Evolutionary conservation across 495 filamentous ascomycete genomes (phyloP).

Genomic region (Penicillium roqueforti): DNA sequence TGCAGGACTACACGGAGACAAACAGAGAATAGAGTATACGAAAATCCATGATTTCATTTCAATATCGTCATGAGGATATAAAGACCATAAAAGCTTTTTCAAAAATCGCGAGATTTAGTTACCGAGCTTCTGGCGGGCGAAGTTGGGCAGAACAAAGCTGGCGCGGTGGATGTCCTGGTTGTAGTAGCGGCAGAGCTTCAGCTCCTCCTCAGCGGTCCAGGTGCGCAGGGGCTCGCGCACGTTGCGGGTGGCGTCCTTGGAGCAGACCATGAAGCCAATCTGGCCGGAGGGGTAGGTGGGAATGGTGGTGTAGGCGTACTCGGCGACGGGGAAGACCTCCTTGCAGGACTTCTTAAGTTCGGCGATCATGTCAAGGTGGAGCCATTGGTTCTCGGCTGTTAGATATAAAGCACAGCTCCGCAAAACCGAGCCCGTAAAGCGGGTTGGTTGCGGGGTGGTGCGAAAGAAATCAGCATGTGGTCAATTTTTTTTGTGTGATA

Average conservation of each 20-base stretch:
- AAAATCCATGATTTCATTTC: conserved; percentile 13
- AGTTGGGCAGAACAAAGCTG: conserved; percentile 87
- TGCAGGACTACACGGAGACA: not conserved
- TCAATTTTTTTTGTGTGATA: not conserved
- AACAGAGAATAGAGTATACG: not conserved
- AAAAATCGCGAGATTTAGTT: conserved; percentile 22
- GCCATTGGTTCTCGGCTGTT: conserved; percentile 97
- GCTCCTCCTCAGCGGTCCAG: conserved; percentile 84
- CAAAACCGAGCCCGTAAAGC: conserved; percentile 35
- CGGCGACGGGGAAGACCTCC: conserved; percentile 94
- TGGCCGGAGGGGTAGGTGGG: conserved; percentile 98
- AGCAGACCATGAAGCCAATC: conserved; percentile 99
- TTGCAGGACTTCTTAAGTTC: conserved; percentile 93
- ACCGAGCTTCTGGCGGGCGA: conserved; percentile 72
- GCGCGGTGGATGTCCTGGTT: conserved; percentile 93
- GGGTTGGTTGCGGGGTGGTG: conserved; percentile 36
- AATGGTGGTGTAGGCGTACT: conserved; percentile 99
- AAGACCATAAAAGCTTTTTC: conserved; percentile 10
- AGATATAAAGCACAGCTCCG: conserved; percentile 24
- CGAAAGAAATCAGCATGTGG: conserved; percentile 28
- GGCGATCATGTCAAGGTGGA: conserved; percentile 86
- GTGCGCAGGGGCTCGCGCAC: conserved; percentile 75
- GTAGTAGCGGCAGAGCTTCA: conserved; percentile 89
- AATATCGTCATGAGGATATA: conserved; percentile 12
- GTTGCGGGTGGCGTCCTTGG: conserved; percentile 82